Evolutionary conservation across 768 basidiomycete genomes (phyloP), one percentile per base, ranked within the genome.

Genomic region (Phaffia tasmanica): DNA sequence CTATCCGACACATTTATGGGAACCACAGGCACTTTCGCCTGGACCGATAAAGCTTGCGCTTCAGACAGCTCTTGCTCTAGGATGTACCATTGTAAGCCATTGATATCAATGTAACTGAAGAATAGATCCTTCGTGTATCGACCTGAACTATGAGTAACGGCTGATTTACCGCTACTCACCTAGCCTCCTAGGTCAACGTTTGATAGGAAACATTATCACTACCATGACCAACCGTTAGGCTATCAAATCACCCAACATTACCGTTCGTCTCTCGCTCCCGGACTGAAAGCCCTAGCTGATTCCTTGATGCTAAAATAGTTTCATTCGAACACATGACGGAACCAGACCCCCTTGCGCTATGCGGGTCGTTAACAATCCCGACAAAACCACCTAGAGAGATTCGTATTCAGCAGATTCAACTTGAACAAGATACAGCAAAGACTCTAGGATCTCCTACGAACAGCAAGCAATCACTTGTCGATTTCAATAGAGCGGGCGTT

Each of bases 171-270:
- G 4, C 30, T 15, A n/a, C 42, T 6, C 51, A 70, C 81, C 5
- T 80, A 94, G 60, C 88, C 88, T 70, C 70, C 71, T 0, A 80
- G 81, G 23, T 94, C 90, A 0, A 81, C 88, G 0, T 98, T 98
- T 72, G 95, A 98, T 76, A 81, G 95, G 70, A 99, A 99, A 74
- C 95, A 98, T 75, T 99, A 99, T 75, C 97, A 97, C 76, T 98
- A 99, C 73, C 82, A 89, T 5, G 95, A 98, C 76, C 81, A 95
- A 47, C 92, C 95, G 0, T 81, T 86, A 4, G 94, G 94, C 0
- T 98, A 92, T 76, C 95, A 99, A 77, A 94, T 99, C 69, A 99
- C 93, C 0, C 93, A 98, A 74, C 87, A 89, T 70, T 95, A 98
- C 76, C 83, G 89, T 89, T 68, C 70, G 78, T 70, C 21, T 9